Evolutionary conservation across 208 protist species (phyloP), one percentile per base, ranked within the genome.

Genomic region (Polymyxa betae): DNA sequence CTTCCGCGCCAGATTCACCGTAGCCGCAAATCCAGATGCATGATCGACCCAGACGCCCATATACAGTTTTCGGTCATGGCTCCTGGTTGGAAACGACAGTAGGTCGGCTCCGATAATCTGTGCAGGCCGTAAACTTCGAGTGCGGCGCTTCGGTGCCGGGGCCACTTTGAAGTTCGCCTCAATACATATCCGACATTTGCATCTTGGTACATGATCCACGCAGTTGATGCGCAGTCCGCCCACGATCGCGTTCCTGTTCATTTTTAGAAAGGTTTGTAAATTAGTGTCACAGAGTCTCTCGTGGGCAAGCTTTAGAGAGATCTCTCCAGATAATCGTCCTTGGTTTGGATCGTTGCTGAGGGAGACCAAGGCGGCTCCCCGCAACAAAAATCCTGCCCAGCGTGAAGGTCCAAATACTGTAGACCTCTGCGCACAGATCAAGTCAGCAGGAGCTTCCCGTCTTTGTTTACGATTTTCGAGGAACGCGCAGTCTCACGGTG

Each of bases 31-130:
- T 45, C 72, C 5, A 40, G 72, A 38, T 43, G 72, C 72, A 43
- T 82, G 72, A 43, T 82, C n/a, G 40, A 82, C 72, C 16, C 35
- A 82, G 72, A 35, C 16, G 5, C 16, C 72, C 72, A 82, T 82
- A n/a, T 82, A 82, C 72, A 5, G n/a, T 43, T 82, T 82, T 35
- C 72, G 16, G n/a, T 82, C 72, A 82, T 82, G 72, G 12, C 16
- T 38, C 72, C 72, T 5, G n/a, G 72, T 82, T 20, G 5, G 16
- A 43, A 82, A 82, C 16, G 72, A 38, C 72, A 45, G 72, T n/a
- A 82, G 72, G n/a, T 82, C 72, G 12, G 72, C 72, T 5, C 72
- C 72, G n/a, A 82, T 43, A n/a, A 82, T 82, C 72, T 82, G n/a
- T 45, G n/a, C 16, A 5, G 72, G 40, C 16, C n/a, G 72, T 5